Base-by-base conservation (phyloP, 179 eudicot genomes). In the Vitellaria paradoxa region DNA sequence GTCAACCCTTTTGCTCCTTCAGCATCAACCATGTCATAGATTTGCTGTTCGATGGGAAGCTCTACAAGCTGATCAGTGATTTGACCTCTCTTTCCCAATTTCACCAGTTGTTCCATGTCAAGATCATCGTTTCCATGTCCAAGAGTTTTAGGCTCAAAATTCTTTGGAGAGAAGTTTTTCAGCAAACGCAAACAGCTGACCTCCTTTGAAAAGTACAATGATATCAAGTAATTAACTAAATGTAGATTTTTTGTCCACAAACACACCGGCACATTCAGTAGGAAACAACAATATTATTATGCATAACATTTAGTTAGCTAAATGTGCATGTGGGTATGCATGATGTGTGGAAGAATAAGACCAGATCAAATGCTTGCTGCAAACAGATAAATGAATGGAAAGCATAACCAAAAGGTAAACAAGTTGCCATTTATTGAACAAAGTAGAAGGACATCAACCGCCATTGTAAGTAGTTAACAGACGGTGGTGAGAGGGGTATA, bases 1-100 rank as follows among this genome's bases (percentile, higher is more conserved):
- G 88, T 86, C 82, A 96, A 77, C 70, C 99, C 99, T 84, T 91
- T 88, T 57, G 93, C 71, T 77, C 98, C 99, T 84, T 88, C 97
- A 15, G 87, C 86, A 80, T 94, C 94, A 77, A 92, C 84, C 88
- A 94, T 89, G 85, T 94, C 99, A 82, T 86, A 89, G 40, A 96
- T 83, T 86, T 92, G 98, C 60, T 94, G 94, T 83, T 90, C 89
- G 56, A 96, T 87, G 42, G 99, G 97, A 86, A 96, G 96, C 88
- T 96, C 99, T 61, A 96, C 83, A 77, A 96, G 85, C 83, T 92
- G 98, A 26, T 93, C 98, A 46, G 91, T 87, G 64, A 86, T 85
- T 81, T 87, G 91, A 72, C 89, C 85, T 82, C 84, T 86, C 81
- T 82, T 93, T 50, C 85, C 91, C 80, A 68, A 62, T 77, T 70